Percentiles rank a stretch among this genome's conserved stretches.
Evolutionary conservation across 164 flowering plant species (phyloP).

Genomic region (Dillenia turbinata): DNA sequence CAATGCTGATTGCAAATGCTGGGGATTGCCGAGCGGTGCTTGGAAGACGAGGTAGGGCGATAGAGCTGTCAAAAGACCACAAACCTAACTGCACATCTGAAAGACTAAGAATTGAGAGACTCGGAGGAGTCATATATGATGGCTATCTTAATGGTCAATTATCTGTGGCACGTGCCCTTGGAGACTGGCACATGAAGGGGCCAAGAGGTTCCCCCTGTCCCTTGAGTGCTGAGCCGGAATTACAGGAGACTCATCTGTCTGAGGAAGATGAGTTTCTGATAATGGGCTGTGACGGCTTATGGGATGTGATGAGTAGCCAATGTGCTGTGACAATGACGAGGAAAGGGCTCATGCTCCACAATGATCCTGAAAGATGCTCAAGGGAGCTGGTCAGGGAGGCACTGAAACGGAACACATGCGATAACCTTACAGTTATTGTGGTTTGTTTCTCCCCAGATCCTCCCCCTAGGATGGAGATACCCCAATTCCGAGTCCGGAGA

Average conservation of each 20-base stretch:
- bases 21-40: slow-evolving; percentile 97
- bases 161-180: slow-evolving; percentile 94
- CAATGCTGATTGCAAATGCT: slow-evolving; percentile 76
- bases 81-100: slow-evolving; percentile 79
- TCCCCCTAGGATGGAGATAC: slow-evolving; percentile 73
- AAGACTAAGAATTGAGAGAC: slow-evolving; percentile 70
- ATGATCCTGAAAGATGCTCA: slow-evolving; percentile 87
- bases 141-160: slow-evolving; percentile 92
- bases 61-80: slow-evolving; percentile 88
- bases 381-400: slow-evolving; percentile 85
- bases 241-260: slow-evolving; percentile 48
- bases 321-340: slow-evolving; percentile 83
- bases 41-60: slow-evolving; percentile 86
- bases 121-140: slow-evolving; percentile 83
- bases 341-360: slow-evolving; percentile 81
- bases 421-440: slow-evolving; percentile 81
- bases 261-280: slow-evolving; percentile 94
- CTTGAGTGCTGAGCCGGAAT: slow-evolving; percentile 86
- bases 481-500: slow-evolving; percentile 46
- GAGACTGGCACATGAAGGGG: slow-evolving; percentile 99
- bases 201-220: slow-evolving; percentile 77
- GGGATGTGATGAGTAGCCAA: slow-evolving; percentile 99
- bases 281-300: slow-evolving; percentile 90
- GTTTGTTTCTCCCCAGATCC: slow-evolving; percentile 83
- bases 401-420: slow-evolving; percentile 72